phyloP scores from a whole-genome alignment of 1,284 basidiomycete species.

The Rhodotorula sp. region DNA sequence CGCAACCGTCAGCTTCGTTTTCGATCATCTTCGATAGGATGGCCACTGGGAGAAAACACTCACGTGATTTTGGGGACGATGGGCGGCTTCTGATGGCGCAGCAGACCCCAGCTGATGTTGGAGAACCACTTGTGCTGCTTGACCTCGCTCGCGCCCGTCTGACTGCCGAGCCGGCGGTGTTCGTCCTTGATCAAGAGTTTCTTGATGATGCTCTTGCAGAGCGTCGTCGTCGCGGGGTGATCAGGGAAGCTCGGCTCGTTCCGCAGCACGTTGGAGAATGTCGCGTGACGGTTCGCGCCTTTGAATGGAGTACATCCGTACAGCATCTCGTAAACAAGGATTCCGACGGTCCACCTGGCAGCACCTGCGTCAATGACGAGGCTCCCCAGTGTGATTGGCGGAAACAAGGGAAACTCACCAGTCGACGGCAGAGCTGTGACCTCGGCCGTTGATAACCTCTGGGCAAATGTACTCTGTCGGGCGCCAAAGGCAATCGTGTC shows the following conservation, averaged over 20 bases:
- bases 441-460: constrained; percentile 87
- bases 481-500: not conserved
- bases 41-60: constrained; percentile 4
- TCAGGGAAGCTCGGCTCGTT: constrained; percentile 87
- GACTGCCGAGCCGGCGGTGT: constrained; percentile 79
- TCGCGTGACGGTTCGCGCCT: constrained; percentile 88
- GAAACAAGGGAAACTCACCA: constrained; percentile 63
- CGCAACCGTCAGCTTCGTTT: not conserved
- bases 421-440: constrained; percentile 97
- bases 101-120: constrained; percentile 92
- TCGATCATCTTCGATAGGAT: too few relatives aligned
- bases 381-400: too few relatives aligned
- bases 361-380: too few relatives aligned
- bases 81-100: constrained; percentile 89
- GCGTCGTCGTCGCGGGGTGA: constrained; percentile 74
- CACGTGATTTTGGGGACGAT: constrained; percentile 54
- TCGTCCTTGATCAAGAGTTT: constrained; percentile 94
- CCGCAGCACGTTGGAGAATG: constrained; percentile 92
- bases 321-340: constrained; percentile 99
- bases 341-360: constrained; percentile 76
- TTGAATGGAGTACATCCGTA: constrained; percentile 83
- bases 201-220: constrained; percentile 81
- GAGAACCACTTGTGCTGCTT: constrained; percentile 99
- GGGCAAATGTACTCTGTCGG: constrained; percentile 43
- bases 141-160: constrained; percentile 93